Percentiles rank a stretch among this genome's conserved stretches.
Evolutionary conservation across 177 flowering plant species (phyloP).

Genomic region (Vitis hybrid): DNA sequence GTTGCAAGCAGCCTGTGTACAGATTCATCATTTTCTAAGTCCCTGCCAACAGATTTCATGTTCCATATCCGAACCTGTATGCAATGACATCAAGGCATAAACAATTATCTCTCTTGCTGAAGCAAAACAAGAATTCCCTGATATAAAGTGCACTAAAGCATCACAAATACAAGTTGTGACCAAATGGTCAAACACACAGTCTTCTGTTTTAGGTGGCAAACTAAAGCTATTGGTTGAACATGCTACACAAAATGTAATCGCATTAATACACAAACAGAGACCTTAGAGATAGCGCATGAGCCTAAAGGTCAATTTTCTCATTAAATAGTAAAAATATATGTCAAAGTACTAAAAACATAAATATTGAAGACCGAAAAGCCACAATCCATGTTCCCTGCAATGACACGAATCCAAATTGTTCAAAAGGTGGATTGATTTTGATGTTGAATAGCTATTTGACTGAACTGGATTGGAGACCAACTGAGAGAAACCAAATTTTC

Average conservation of each 20-base stretch:
- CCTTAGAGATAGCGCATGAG: not conserved
- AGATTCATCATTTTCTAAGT: conserved; percentile 53
- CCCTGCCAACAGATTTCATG: conserved; percentile 69
- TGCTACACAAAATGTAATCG: not conserved
- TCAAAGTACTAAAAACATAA: not conserved
- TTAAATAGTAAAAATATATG: not conserved
- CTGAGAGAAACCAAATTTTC: no score
- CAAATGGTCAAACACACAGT: no score
- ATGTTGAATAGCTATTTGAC: no score
- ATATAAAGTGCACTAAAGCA: no score
- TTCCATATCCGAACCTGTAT: conserved; percentile 97
- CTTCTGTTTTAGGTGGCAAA: no score
- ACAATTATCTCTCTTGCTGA: not conserved
- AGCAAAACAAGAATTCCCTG: not conserved
- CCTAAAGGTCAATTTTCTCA: not conserved
- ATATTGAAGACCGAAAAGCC: not conserved
- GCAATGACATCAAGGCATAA: not conserved
- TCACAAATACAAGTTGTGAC: no score
- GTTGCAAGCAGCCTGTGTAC: conserved; percentile 82
- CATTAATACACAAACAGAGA: not conserved
- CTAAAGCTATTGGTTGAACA: not conserved
- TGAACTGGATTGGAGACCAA: no score
- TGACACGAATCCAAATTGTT: no score
- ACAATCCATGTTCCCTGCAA: not conserved
- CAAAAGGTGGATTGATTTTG: no score